Evolutionary conservation across 1,139 yeast genomes (phyloP), one percentile per base, ranked within the genome.

Genomic region (Candida freyschussii): DNA sequence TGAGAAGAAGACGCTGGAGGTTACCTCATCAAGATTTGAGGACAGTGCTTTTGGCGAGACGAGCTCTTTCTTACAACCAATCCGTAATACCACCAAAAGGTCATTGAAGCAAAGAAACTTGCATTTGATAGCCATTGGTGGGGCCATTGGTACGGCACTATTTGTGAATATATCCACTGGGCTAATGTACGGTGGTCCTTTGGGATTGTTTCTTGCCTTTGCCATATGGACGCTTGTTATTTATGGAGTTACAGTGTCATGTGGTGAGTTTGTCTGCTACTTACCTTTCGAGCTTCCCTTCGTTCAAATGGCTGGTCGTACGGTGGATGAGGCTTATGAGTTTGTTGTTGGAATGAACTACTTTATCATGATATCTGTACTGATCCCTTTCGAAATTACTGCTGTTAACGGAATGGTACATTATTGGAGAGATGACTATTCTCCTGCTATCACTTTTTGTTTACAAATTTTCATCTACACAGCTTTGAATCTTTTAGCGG

Each of bases 91-190:
- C 14, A 29, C 32, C 4, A 29, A 29, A n/a, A 27, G 78, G 39
- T 56, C 79, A 17, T 69, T 37, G 11, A 29, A 32, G 23, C 26
- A 35, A 7, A 29, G 38, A 26, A 36, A 37, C 21, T 26, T 79
- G 44, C 85, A 77, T 54, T 77, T 79, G 86, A 79, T 80, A 59
- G 85, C 86, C 39, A 73, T 79, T 55, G 87, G 87, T 51, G 86
- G 86, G 36, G 65, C 80, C 34, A 78, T 80, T 44, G 87, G 87
- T 58, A 37, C 40, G 15, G 40, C 36, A 29, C 21, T 37, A 13
- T 37, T 79, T 64, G 75, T 82, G 14, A 81, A 81, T 36, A 67
- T 75, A 37, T 87, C 86, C 13, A 65, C 69, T 23, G 78, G 80
- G 6, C 63, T 81, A 41, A 58, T 66, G 31, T 60, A 58, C 29